These are phyloP conservation scores for Stephania japonica DNA, from an alignment of 164 flowering plant species.

Conservation along the genomic window DNA sequence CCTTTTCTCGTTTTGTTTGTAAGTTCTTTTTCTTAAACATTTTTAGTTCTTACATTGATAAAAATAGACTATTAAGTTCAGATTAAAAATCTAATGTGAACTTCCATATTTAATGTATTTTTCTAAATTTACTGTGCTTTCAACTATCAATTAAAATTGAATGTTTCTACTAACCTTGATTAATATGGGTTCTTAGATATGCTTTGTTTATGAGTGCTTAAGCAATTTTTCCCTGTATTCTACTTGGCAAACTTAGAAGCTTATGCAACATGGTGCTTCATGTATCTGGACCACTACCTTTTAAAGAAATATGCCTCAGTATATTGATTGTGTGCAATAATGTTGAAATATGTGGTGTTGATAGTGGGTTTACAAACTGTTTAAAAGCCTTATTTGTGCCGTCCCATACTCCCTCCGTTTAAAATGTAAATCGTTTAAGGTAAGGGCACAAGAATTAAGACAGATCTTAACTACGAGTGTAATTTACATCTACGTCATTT, in stretches of 20 bases:
- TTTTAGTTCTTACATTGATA: background rate
- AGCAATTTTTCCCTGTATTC: background rate
- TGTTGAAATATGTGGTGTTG: background rate
- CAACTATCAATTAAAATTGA: no score
- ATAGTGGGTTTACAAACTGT: background rate
- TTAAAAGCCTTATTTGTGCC: background rate
- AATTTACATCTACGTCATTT: no score
- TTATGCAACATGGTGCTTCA: background rate
- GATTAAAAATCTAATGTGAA: background rate
- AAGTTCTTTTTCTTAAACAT: slow-evolving; percentile 28
- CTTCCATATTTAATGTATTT: background rate
- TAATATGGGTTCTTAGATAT: no score
- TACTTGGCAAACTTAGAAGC: background rate
- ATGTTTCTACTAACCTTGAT: no score
- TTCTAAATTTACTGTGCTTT: background rate
- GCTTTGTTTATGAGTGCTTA: background rate
- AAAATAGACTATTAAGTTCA: background rate
- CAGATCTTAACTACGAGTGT: no score
- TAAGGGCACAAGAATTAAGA: no score
- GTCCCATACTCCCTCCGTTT: no score
- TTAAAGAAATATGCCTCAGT: background rate
- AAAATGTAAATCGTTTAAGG: no score
- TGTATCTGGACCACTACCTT: background rate
- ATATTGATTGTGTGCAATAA: background rate
- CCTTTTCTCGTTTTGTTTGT: slow-evolving; percentile 98